Evolutionary conservation across 1,139 yeast species (phyloP).

Genomic region (Sporopachydermia cereana): DNA sequence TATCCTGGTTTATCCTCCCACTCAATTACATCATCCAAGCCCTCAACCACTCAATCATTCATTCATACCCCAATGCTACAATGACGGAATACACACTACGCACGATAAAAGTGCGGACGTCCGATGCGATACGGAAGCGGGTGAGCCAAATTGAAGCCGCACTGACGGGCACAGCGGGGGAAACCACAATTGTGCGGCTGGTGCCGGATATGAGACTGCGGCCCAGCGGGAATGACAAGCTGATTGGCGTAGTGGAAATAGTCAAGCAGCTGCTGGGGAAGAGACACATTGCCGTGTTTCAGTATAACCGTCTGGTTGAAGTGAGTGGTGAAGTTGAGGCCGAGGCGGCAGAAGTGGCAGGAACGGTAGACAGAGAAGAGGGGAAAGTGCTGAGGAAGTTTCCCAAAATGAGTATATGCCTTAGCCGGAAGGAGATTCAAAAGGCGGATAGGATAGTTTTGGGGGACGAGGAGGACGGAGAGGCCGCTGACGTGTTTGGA

Average conservation of each 20-base stretch:
- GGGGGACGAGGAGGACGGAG: neutral
- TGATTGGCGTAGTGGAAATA: slow-evolving; percentile 3
- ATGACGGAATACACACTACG: neutral
- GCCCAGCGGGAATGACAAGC: slow-evolving; percentile 4
- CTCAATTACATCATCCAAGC: no score
- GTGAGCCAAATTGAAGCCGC: neutral
- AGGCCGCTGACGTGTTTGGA: neutral
- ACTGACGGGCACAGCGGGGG: neutral
- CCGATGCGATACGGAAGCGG: slow-evolving; percentile 1
- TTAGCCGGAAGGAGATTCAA: neutral
- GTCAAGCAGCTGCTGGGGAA: neutral
- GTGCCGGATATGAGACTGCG: slow-evolving; percentile 4
- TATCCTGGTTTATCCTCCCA: no score
- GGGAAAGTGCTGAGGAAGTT: neutral
- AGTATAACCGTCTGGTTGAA: neutral
- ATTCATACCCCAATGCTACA: no score
- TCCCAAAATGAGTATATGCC: neutral
- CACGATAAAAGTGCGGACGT: neutral
- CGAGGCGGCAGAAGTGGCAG: no score
- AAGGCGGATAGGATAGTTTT: neutral
- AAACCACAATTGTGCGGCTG: neutral
- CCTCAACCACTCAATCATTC: no score
- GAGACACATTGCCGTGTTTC: neutral
- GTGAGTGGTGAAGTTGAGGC: neutral
- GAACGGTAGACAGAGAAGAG: neutral